Evolutionary conservation across 768 basidiomycete species (phyloP).

Genomic region (Leccinum disarticulatum): DNA sequence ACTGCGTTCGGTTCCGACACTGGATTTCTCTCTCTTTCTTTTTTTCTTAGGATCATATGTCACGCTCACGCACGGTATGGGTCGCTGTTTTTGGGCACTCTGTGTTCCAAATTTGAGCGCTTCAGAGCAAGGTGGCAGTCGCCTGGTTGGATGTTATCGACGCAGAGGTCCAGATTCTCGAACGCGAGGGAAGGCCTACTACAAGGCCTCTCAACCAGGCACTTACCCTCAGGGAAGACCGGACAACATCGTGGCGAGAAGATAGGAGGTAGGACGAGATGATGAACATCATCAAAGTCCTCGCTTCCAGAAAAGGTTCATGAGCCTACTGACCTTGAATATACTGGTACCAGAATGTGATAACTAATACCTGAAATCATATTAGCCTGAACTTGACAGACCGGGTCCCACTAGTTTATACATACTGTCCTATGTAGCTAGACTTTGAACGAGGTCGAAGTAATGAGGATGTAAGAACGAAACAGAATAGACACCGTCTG

Average conservation of each 20-base stretch:
- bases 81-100: slow-evolving; percentile 49
- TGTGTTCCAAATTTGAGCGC: slow-evolving; percentile 45
- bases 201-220: slow-evolving; percentile 37
- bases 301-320: slow-evolving; percentile 26
- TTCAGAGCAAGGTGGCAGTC: slow-evolving; percentile 51
- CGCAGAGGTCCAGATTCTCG: slow-evolving; percentile 43
- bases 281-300: slow-evolving; percentile 37
- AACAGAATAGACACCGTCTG: too few relatives aligned
- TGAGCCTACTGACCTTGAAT: neutral
- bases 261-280: slow-evolving; percentile 55
- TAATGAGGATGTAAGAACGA: too few relatives aligned
- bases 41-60: slow-evolving; percentile 50
- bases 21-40: too few relatives aligned
- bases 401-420: too few relatives aligned
- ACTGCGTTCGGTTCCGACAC: too few relatives aligned
- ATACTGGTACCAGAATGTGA: too few relatives aligned
- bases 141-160: slow-evolving; percentile 55
- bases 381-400: slow-evolving; percentile 1
- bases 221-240: slow-evolving; percentile 52
- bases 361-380: neutral
- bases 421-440: too few relatives aligned
- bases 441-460: too few relatives aligned
- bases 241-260: slow-evolving; percentile 50
- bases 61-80: slow-evolving; percentile 56
- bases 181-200: slow-evolving; percentile 23